Conservation (phyloP, 2,329 filamentous ascomycete species). For the Arthrobotrys musiformis region DNA sequence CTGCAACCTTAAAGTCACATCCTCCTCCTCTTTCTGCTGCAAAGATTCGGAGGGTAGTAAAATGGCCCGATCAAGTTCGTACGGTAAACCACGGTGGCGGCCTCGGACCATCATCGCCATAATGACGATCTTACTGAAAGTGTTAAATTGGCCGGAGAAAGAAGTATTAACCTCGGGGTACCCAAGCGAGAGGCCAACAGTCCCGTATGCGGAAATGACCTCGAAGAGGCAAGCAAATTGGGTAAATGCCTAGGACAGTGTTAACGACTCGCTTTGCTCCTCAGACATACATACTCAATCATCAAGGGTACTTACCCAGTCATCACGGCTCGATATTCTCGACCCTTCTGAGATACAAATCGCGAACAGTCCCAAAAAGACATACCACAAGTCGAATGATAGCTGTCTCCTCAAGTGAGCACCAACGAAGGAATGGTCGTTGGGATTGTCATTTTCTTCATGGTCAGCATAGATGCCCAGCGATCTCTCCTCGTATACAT, state of each 20-base stretch:
- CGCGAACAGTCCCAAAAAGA: constrained; percentile 92
- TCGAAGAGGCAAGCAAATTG: constrained; percentile 74
- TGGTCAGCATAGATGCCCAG: constrained; percentile 75
- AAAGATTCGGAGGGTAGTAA: constrained; percentile 74
- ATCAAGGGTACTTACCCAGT: constrained; percentile 56
- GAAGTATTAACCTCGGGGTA: constrained; percentile 80
- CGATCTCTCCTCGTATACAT: constrained; percentile 93
- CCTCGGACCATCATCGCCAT: constrained; percentile 77
- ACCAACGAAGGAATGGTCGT: constrained; percentile 82
- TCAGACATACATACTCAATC: not conserved
- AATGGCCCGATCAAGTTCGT: constrained; percentile 76
- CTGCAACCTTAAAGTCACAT: constrained; percentile 65
- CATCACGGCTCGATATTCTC: constrained; percentile 69
- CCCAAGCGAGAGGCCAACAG: constrained; percentile 88
- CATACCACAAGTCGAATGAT: constrained; percentile 97
- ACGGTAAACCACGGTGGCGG: constrained; percentile 75
- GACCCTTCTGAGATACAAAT: constrained; percentile 86
- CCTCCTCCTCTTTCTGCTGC: constrained; percentile 70
- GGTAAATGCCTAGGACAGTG: constrained; percentile 57
- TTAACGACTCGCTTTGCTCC: not conserved
- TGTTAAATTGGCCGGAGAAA: constrained; percentile 82
- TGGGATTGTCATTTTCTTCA: constrained; percentile 68
- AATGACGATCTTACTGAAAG: constrained; percentile 75
- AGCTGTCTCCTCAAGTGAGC: constrained; percentile 91
- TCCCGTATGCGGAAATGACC: constrained; percentile 90